Percentiles rank a stretch among this genome's conserved stretches.
Conservation (phyloP, 2,329 filamentous ascomycete genomes). For the Talaromyces islandicus region DNA sequence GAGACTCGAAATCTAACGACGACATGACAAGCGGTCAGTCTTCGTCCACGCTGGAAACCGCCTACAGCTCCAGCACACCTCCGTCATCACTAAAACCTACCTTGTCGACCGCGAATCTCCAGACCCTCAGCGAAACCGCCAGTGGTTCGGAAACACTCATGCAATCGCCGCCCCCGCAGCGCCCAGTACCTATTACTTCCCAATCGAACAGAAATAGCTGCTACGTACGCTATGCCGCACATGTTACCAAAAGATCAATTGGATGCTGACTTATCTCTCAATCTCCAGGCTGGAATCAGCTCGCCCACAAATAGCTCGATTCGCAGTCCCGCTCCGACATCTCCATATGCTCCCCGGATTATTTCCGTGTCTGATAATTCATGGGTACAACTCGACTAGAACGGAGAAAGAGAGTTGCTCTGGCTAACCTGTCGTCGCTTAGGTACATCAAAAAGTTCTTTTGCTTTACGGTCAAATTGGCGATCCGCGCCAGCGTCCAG, state of each 20-base stretch:
- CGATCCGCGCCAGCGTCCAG: conserved; percentile 58
- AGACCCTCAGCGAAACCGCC: conserved; percentile 36
- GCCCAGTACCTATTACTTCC: conserved; percentile 38
- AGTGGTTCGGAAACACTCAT: conserved; percentile 20
- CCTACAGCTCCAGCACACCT: conserved; percentile 55
- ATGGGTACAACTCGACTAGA: conserved; percentile 58
- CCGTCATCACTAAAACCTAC: conserved; percentile 65
- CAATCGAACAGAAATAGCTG: conserved; percentile 38
- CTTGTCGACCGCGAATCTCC: conserved; percentile 59
- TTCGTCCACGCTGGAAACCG: conserved; percentile 56
- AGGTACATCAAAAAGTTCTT: conserved; percentile 90
- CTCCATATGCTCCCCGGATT: conserved; percentile 74
- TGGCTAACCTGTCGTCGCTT: not conserved
- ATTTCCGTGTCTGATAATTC: conserved; percentile 73
- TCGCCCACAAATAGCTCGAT: conserved; percentile 32
- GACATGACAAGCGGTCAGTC: conserved; percentile 59
- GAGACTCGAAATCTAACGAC: conserved; percentile 45
- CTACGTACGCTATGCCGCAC: conserved; percentile 26
- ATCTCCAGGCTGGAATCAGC: conserved; percentile 28
- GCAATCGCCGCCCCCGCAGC: conserved; percentile 39
- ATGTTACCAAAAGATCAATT: not conserved
- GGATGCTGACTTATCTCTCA: too few species aligned
- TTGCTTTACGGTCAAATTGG: conserved; percentile 76
- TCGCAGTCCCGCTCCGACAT: conserved; percentile 55
- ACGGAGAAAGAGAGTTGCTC: not conserved